Base-by-base conservation (phyloP, 352 stramenopile species). In the Bremia lactucae region DNA sequence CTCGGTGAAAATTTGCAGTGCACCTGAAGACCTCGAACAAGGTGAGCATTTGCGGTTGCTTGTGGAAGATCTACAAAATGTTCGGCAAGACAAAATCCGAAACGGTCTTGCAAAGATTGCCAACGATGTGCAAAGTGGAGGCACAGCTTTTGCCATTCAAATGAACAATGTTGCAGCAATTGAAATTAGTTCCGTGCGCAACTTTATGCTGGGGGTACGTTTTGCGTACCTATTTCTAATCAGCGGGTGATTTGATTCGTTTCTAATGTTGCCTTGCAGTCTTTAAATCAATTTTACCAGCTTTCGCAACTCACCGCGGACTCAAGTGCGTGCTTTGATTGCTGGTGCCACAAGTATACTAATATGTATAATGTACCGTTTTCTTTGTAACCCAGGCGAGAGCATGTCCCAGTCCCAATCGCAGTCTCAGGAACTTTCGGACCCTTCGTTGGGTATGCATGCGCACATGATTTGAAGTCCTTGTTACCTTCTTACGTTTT, bases 21-120 rank as follows among this genome's bases (percentile, higher is more conserved):
- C 74, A 28, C 57, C 72, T 0, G 81, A 92, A 36, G 81, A 95
- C 47, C 68, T 94, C 36, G 74, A 91, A 34, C 74, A 89, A 34
- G 59, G 86, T 15, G 78, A 92, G 46, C 65, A 90, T 36, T 56
- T 94, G 16, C 78, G 80, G 1, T 87, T 72, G 11, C 49, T 92
- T 15, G 49, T 93, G 4, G 81, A 94, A 61, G 83, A 95, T 53
- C 70, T 95, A 19, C 77, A 92, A 39, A 90, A 94, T 39, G 60
- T 92, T n/a, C 74, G 83, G 0, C 79, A 94, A 45, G 75, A 92
- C 48, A 93, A 94, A 49, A 92, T 95, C 53, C 79, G 83, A 45
- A 83, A 84, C 26, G 81, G 81, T 88, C 54, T 95, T 16, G 75
- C 76, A 48, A 69, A 76, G 28, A 91, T 95, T 28, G 71, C 75